These are phyloP conservation scores for Pyrrhoderma lamaoense DNA, from an alignment of 1,284 basidiomycete species.

Conservation along the genomic window DNA sequence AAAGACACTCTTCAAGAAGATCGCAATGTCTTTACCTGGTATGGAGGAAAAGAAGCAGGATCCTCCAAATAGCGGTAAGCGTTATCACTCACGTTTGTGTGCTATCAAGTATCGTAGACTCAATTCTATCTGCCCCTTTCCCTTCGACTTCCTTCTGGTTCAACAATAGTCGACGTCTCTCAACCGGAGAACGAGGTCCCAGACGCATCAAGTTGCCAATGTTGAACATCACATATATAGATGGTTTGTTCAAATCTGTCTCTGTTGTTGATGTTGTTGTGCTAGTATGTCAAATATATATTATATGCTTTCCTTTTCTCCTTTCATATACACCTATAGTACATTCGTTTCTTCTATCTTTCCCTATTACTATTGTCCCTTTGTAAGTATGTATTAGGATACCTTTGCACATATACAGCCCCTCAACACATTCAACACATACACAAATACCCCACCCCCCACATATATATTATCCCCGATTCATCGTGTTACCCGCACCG, in stretches of 20 bases:
- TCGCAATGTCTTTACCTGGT: conserved; percentile 84
- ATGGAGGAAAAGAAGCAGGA: conserved; percentile 69
- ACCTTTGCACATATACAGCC: conserved; percentile 6
- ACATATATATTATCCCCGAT: conserved; percentile 56
- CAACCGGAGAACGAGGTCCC: conserved; percentile 59
- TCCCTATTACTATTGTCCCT: neutral
- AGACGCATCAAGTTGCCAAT: conserved; percentile 72
- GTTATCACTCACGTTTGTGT: too few species aligned
- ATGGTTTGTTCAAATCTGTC: neutral
- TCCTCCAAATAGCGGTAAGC: conserved; percentile 22
- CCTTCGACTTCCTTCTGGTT: too few species aligned
- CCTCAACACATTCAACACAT: too few species aligned
- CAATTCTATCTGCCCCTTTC: too few species aligned
- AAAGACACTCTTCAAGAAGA: conserved; percentile 98
- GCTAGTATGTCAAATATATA: neutral
- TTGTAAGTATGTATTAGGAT: too few species aligned
- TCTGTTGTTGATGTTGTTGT: neutral
- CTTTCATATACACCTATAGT: conserved; percentile 14
- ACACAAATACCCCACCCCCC: conserved; percentile 11
- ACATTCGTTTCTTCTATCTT: conserved; percentile 7
- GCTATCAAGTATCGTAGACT: too few species aligned
- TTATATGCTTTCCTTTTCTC: conserved; percentile 1
- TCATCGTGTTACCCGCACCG: conserved; percentile 93
- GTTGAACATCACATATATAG: conserved; percentile 43
- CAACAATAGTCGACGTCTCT: conserved; percentile 82